Conservation (phyloP, 2,329 filamentous ascomycete species). For the Monilinia aucupariae region DNA sequence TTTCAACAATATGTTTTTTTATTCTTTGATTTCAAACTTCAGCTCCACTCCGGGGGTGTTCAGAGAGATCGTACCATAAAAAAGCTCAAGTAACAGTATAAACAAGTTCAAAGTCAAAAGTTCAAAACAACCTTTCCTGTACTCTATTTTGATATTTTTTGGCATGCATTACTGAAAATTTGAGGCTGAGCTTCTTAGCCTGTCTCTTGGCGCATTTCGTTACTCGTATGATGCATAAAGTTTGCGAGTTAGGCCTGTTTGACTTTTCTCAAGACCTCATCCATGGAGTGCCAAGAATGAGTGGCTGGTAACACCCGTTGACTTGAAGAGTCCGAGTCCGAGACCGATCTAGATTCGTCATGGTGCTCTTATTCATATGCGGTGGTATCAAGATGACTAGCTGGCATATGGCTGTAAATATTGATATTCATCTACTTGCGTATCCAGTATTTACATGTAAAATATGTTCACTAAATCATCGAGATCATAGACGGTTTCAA, state of each 20-base stretch:
- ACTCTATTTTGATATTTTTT: not conserved
- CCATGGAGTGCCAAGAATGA: not conserved
- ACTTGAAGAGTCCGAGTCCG: too few species aligned
- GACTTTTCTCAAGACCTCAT: too few species aligned
- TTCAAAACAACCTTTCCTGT: not conserved
- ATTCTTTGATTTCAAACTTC: not conserved
- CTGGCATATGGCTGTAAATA: not conserved
- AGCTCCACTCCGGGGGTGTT: not conserved
- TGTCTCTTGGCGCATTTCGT: too few species aligned
- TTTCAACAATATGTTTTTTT: too few species aligned
- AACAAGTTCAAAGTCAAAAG: not conserved
- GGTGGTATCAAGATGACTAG: not conserved
- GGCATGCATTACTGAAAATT: not conserved
- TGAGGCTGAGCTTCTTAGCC: not conserved
- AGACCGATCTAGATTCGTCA: not conserved
- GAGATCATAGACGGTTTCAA: too few species aligned
- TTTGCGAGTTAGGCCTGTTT: not conserved
- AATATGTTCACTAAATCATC: not conserved
- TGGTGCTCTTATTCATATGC: not conserved
- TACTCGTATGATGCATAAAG: not conserved
- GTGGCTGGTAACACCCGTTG: not conserved
- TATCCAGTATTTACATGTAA: not conserved
- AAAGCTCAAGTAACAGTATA: not conserved
- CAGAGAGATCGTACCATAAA: not conserved
- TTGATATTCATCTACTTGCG: not conserved